These are phyloP conservation scores for Fusarium nodosum DNA, from an alignment of 2,329 filamentous ascomycete genomes.

Conservation along the genomic window DNA sequence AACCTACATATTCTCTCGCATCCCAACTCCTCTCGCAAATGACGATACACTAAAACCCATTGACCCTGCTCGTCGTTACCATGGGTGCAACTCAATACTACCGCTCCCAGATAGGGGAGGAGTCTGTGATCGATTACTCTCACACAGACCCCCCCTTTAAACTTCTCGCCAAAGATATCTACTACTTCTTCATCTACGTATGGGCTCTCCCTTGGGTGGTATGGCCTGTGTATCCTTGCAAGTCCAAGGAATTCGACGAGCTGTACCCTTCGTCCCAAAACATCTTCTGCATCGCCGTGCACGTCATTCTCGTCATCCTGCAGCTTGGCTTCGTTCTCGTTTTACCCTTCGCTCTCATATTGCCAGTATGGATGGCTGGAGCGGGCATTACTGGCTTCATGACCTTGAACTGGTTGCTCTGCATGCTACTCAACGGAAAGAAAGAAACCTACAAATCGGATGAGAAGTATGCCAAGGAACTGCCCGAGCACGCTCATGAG, in stretches of 20 bases:
- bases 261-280: slow-evolving; percentile 71
- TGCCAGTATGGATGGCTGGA: slow-evolving; percentile 64
- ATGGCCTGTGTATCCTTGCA: slow-evolving; percentile 67
- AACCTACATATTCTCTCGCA: neutral
- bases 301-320: slow-evolving; percentile 69
- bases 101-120: slow-evolving; percentile 70
- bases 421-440: slow-evolving; percentile 64
- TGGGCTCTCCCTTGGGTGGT: slow-evolving; percentile 73
- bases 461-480: slow-evolving; percentile 63
- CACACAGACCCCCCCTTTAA: slow-evolving; percentile 70
- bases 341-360: slow-evolving; percentile 63
- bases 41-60: slow-evolving; percentile 5
- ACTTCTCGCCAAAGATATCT: slow-evolving; percentile 66
- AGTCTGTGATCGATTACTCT: slow-evolving; percentile 70
- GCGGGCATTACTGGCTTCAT: slow-evolving; percentile 60
- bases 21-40: slow-evolving; percentile 1
- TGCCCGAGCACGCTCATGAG: slow-evolving; percentile 70
- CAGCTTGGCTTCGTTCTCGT: slow-evolving; percentile 72
- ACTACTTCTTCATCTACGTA: slow-evolving; percentile 66
- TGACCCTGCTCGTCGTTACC: slow-evolving; percentile 1
- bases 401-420: slow-evolving; percentile 65
- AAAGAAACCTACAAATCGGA: slow-evolving; percentile 65
- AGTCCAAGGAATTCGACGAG: slow-evolving; percentile 72
- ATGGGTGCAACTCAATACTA: slow-evolving; percentile 65
- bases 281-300: slow-evolving; percentile 67